A percentile compares a stretch with the other conserved stretches of the same genome.
Evolutionary conservation across 2,329 filamentous ascomycete genomes (phyloP).

Genomic region (Stagonosporopsis vannaccii): DNA sequence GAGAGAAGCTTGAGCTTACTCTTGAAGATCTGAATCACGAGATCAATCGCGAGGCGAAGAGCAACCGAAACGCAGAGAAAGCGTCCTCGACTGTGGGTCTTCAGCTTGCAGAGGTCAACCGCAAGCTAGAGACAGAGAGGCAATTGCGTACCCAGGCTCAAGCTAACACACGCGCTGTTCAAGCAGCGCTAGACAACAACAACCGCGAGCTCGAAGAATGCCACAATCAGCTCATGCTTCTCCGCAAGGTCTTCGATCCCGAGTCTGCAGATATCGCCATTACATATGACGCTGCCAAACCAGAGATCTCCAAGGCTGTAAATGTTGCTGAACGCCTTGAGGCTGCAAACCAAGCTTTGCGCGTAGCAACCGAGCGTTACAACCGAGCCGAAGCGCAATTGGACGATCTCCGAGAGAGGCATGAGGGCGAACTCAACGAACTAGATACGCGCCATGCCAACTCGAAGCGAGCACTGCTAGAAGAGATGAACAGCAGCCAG

Average conservation of each 20-base stretch:
- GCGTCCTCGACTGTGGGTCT: constrained; percentile 78
- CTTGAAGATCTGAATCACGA: constrained; percentile 94
- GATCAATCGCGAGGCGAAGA: constrained; percentile 86
- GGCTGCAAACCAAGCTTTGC: constrained; percentile 84
- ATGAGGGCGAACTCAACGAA: constrained; percentile 74
- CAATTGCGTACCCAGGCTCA: constrained; percentile 87
- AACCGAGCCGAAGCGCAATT: constrained; percentile 84
- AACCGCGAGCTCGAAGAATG: constrained; percentile 83
- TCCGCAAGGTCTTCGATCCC: constrained; percentile 88
- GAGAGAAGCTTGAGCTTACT: constrained; percentile 87
- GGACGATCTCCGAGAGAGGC: constrained; percentile 75
- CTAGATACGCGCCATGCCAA: constrained; percentile 67
- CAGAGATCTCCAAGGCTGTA: constrained; percentile 71
- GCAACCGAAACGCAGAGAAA: constrained; percentile 89
- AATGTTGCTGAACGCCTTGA: constrained; percentile 88
- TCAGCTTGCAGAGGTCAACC: constrained; percentile 87
- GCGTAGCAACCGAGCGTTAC: constrained; percentile 81
- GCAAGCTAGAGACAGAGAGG: constrained; percentile 87
- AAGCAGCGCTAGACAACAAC: constrained; percentile 77
- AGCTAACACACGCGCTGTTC: constrained; percentile 80
- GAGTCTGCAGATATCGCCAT: constrained; percentile 71
- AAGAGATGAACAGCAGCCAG: constrained; percentile 88
- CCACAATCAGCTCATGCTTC: constrained; percentile 77
- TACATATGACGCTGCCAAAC: constrained; percentile 72
- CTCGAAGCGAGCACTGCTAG: constrained; percentile 76